Evolutionary conservation across 495 filamentous ascomycete species (phyloP).

Genomic region (Bacidia rubella): DNA sequence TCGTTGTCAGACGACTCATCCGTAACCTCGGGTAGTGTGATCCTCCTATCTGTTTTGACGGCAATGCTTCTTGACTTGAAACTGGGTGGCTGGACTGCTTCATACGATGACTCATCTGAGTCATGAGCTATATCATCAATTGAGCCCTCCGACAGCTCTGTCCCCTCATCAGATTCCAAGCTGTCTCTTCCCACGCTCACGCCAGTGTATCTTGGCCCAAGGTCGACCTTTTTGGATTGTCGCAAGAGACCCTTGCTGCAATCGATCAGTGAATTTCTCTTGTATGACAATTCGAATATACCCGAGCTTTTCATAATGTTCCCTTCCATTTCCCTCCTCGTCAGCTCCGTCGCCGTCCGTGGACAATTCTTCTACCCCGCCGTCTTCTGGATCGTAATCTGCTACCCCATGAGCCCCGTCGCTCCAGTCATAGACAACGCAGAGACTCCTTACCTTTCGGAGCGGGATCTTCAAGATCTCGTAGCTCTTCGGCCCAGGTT

Average conservation of each 20-base stretch:
- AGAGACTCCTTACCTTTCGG: constrained; percentile 38
- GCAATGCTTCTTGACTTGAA: no score
- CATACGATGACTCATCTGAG: constrained; percentile 12
- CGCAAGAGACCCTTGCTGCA: constrained; percentile 56
- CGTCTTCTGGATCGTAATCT: constrained; percentile 88
- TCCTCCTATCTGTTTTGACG: no score
- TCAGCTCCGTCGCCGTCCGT: constrained; percentile 28
- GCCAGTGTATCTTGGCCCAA: constrained; percentile 76
- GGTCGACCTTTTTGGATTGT: constrained; percentile 46
- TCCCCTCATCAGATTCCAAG: constrained; percentile 25
- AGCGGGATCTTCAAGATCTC: constrained; percentile 47
- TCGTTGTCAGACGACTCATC: constrained; percentile 22
- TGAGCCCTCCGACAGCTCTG: constrained; percentile 30
- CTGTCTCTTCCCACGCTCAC: constrained; percentile 60
- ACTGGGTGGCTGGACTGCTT: no score
- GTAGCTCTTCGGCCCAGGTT: constrained; percentile 28
- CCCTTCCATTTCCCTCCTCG: constrained; percentile 36
- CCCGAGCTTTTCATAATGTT: constrained; percentile 79
- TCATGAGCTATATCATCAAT: no score
- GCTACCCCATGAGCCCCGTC: constrained; percentile 4
- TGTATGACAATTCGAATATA: constrained; percentile 33
- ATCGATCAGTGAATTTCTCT: background rate
- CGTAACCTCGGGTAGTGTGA: no score
- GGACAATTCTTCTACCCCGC: constrained; percentile 41
- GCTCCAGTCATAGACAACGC: background rate